phyloP scores from a whole-genome alignment of 805 yeast species.

The Candida peoriensis region DNA sequence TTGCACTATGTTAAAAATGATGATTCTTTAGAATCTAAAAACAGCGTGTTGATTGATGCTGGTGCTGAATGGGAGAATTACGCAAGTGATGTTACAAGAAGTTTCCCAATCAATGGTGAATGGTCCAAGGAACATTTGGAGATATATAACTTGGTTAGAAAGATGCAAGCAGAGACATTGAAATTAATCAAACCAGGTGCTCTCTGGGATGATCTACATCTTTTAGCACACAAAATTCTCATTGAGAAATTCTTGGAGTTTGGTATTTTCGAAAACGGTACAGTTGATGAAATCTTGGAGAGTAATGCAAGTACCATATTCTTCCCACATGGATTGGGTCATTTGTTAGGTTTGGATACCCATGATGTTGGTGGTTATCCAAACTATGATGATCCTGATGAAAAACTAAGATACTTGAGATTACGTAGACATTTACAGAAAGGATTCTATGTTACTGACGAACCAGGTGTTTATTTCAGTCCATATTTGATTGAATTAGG shows the following conservation, averaged over 20 bases:
- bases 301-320: slow-evolving; percentile 72
- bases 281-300: slow-evolving; percentile 61
- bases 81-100: slow-evolving; percentile 91
- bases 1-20: slow-evolving; percentile 87
- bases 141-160: slow-evolving; percentile 71
- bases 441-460: slow-evolving; percentile 89
- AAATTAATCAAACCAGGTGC: slow-evolving; percentile 74
- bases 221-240: slow-evolving; percentile 72
- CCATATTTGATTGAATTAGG: slow-evolving; percentile 70
- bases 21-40: slow-evolving; percentile 49
- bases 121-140: slow-evolving; percentile 86
- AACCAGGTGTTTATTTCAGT: slow-evolving; percentile 92
- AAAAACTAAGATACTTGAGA: slow-evolving; percentile 71
- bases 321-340: slow-evolving; percentile 96
- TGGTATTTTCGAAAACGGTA: slow-evolving; percentile 66
- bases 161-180: slow-evolving; percentile 79
- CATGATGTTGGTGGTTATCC: slow-evolving; percentile 94
- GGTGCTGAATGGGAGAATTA: slow-evolving; percentile 97
- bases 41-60: slow-evolving; percentile 81
- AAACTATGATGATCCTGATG: slow-evolving; percentile 79
- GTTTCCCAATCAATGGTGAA: slow-evolving; percentile 87
- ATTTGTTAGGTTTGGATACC: slow-evolving; percentile 88
- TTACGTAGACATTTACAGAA: slow-evolving; percentile 65
- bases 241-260: slow-evolving; percentile 64
- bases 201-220: slow-evolving; percentile 79